Base-by-base conservation (phyloP, 805 yeast species). In the Pichia cephalocereana region DNA sequence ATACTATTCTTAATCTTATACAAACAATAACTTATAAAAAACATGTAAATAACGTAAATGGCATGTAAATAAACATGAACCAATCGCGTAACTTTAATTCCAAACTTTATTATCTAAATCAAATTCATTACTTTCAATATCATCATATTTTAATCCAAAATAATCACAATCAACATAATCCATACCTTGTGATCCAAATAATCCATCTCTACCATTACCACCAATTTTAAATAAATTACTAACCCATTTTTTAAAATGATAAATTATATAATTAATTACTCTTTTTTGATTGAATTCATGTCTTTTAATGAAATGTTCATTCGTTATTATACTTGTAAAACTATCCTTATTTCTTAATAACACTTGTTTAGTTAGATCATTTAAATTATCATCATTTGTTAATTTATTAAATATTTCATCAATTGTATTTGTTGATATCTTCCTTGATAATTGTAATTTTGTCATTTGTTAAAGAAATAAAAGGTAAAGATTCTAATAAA, bases 161-260 rank as follows among this genome's bases (percentile, higher is more conserved):
- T 26, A 41, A 48, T 52, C 54, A 5, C 28, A 31, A 9, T 43
- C 46, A 15, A 37, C 31, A 36, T 28, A 39, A 12, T 19, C 28
- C 11, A 40, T 17, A 2, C 39, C 39, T 8, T 34, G 37, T 15
- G 37, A 34, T 15, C 37, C 37, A 34, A 34, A 34, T 12, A 34
- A 5, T 10, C 8, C 12, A 3, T 34, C 37, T 10, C 12, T 34
- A 14, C 9, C 15, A 15, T 14, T 15, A 14, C 37, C 17, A 10
- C 17, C 8, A 17, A 18, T 10, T 34, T 14, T 15, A 6, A 34
- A 14, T 0, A 48, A 7, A 6, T 19, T 8, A 14, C 9, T 12
- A 14, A 40, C 44, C 46, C 51, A 46, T 37, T 23, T 42, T 19
- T 52, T 48, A 18, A 53, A 34, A 12, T 48, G 48, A 14, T 43